A percentile compares a stretch with the other conserved stretches of the same genome.
Evolutionary conservation across 225 moss, liverwort and hornwort species (phyloP).

Genomic region (Pleurozium schreberi): DNA sequence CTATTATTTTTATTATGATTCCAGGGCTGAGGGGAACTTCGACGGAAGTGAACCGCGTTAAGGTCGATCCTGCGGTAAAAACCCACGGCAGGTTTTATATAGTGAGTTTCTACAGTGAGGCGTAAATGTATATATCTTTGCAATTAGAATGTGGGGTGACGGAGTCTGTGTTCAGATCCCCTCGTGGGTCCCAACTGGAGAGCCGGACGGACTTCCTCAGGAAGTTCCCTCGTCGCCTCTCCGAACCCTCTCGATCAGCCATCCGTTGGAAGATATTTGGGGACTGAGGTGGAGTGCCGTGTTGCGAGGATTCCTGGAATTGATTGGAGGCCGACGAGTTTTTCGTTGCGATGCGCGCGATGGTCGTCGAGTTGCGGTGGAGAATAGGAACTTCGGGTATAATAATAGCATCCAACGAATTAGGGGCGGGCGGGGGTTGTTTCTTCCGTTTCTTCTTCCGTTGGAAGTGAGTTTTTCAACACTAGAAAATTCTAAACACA

Average conservation of each 20-base stretch:
- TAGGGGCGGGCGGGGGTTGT: not conserved
- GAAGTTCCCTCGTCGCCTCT: not conserved
- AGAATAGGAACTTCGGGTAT: not conserved
- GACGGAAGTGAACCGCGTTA: too few relatives aligned
- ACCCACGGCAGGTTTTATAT: too few relatives aligned
- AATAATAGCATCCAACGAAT: not conserved
- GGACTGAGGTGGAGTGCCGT: conserved; percentile 7
- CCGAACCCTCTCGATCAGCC: not conserved
- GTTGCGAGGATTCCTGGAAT: not conserved
- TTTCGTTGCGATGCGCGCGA: not conserved
- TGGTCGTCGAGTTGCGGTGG: not conserved
- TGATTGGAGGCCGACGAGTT: not conserved
- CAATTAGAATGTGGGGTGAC: not conserved
- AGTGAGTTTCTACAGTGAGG: not conserved
- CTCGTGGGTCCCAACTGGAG: not conserved
- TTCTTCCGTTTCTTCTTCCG: not conserved
- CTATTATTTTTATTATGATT: not conserved
- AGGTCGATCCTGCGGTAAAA: not conserved
- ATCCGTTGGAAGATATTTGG: not conserved
- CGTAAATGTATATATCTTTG: not conserved
- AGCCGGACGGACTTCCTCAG: not conserved
- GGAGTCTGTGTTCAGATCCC: not conserved
- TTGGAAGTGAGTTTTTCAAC: too few relatives aligned
- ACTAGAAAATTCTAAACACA: too few relatives aligned
- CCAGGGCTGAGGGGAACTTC: too few relatives aligned